phyloP scores from a whole-genome alignment of 306 rosid species.

The Ceratonia siliqua region DNA sequence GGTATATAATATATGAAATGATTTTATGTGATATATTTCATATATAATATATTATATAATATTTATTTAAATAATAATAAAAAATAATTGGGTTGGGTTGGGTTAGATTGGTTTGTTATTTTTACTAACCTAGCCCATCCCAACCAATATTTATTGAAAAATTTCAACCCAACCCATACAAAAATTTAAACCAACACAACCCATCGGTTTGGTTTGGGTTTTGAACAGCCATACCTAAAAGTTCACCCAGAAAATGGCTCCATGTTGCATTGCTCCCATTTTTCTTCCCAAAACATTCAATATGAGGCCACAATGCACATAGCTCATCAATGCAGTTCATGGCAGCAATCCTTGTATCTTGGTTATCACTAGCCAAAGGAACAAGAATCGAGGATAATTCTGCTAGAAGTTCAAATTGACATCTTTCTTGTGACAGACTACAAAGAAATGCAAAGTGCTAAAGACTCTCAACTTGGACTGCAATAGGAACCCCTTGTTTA shows the following conservation, averaged over 20 bases:
- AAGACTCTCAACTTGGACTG: conserved; percentile 88
- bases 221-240: too few relatives aligned
- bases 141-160: too few relatives aligned
- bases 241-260: conserved; percentile 68
- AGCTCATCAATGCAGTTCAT: conserved; percentile 72
- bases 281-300: conserved; percentile 69
- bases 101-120: too few relatives aligned
- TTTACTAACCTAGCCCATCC: too few relatives aligned
- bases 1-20: too few relatives aligned
- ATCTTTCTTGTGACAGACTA: conserved; percentile 54
- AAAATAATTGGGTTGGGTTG: too few relatives aligned
- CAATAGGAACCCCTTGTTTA: conserved; percentile 78
- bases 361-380: conserved; percentile 67
- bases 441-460: conserved; percentile 70
- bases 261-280: conserved; percentile 72
- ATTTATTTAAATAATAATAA: too few relatives aligned
- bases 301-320: conserved; percentile 55
- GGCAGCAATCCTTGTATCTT: conserved; percentile 71
- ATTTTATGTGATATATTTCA: too few relatives aligned
- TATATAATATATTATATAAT: too few relatives aligned
- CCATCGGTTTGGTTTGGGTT: too few relatives aligned
- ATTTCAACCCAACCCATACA: too few relatives aligned
- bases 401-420: conserved; percentile 61
- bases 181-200: too few relatives aligned
- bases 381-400: conserved; percentile 85